Evolutionary conservation across 495 filamentous ascomycete species (phyloP).

Genomic region (Lindgomyces ingoldianus): DNA sequence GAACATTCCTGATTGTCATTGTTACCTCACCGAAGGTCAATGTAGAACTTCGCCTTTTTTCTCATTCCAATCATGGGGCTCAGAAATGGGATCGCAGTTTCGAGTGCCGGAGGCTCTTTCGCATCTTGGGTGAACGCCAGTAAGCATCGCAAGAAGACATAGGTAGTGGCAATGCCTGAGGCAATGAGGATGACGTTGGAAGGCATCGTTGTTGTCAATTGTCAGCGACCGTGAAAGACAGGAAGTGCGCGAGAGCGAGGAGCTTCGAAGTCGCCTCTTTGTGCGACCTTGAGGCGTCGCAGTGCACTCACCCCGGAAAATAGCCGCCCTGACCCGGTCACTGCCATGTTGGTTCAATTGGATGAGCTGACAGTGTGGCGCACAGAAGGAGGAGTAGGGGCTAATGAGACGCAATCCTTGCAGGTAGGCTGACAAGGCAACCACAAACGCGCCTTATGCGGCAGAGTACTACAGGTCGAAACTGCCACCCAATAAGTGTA

Average conservation of each 20-base stretch:
- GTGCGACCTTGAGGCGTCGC: not conserved
- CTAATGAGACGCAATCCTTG: not conserved
- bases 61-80: constrained; percentile 25
- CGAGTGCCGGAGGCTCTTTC: constrained; percentile 16
- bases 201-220: constrained; percentile 2
- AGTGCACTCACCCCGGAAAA: not conserved
- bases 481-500: not conserved
- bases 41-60: constrained; percentile 24
- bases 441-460: not conserved
- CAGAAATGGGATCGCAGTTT: constrained; percentile 20
- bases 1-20: not conserved
- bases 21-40: constrained; percentile 14
- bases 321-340: not conserved
- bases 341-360: not conserved
- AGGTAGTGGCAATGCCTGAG: not conserved
- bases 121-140: constrained; percentile 19
- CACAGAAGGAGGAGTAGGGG: not conserved
- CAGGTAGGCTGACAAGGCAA: not conserved
- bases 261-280: not conserved
- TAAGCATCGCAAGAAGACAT: constrained; percentile 13
- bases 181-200: not conserved
- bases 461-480: not conserved
- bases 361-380: not conserved
- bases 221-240: not conserved
- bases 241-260: not conserved